Conservation (phyloP, 2,329 filamentous ascomycete genomes). For the Pestalotiopsis sp. region DNA sequence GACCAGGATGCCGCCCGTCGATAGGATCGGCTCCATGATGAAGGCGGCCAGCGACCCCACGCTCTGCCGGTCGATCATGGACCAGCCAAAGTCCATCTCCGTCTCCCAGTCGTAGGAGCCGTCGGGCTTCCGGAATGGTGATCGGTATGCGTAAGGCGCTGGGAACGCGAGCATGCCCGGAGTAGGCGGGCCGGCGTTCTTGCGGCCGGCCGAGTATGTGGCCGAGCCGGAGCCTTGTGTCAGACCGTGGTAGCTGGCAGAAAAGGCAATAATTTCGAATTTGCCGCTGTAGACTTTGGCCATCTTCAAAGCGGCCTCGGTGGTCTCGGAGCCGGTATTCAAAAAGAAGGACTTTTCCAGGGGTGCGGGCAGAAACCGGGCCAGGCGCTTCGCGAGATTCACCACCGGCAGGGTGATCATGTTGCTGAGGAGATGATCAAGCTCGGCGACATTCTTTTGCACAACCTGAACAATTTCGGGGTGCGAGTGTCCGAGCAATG, state of each 20-base stretch:
- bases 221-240: conserved; percentile 55
- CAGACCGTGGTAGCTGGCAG: conserved; percentile 63
- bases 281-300: conserved; percentile 66
- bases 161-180: conserved; percentile 62
- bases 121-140: conserved; percentile 5
- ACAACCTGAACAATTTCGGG: conserved; percentile 59
- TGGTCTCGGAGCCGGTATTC: conserved; percentile 57
- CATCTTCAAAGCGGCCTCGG: conserved; percentile 65
- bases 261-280: conserved; percentile 65
- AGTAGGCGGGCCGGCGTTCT: conserved; percentile 46
- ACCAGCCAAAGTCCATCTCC: conserved; percentile 41
- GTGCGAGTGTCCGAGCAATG: conserved; percentile 58
- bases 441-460: conserved; percentile 44
- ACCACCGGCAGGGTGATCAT: conserved; percentile 61
- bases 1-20: conserved; percentile 58
- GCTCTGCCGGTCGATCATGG: conserved; percentile 60
- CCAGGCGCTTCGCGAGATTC: conserved; percentile 51
- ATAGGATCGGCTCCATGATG: conserved; percentile 64
- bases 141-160: conserved; percentile 63
- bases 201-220: conserved; percentile 56
- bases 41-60: conserved; percentile 65
- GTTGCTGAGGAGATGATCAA: conserved; percentile 61
- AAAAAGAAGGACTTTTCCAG: conserved; percentile 60
- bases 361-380: conserved; percentile 44
- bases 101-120: conserved; percentile 11